Evolutionary conservation across 139 green algal genomes (phyloP).

Genomic region (Tetraselmis chui): DNA sequence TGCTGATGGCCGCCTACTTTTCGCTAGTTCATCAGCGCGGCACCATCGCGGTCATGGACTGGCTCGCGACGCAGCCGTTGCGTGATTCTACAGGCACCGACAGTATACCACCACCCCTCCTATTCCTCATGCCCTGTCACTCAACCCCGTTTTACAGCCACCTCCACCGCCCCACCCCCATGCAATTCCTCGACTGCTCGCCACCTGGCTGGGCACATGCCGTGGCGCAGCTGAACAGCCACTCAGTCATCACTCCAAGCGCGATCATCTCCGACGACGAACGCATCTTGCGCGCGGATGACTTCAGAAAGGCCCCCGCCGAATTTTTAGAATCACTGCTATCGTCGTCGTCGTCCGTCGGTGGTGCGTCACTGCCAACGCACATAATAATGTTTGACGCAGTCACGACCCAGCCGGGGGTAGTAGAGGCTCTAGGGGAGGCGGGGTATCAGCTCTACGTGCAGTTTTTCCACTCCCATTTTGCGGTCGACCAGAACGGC

Average conservation of each 20-base stretch:
- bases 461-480: neutral
- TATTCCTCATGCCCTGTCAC: conserved; percentile 56
- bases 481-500: neutral
- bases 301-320: neutral
- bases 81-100: neutral
- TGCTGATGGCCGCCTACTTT: conserved; percentile 29
- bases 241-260: neutral
- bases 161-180: conserved; percentile 26
- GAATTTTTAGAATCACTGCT: neutral
- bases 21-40: conserved; percentile 30
- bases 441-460: neutral
- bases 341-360: neutral
- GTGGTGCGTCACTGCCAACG: neutral
- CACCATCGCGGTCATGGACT: neutral
- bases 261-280: neutral
- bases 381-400: neutral
- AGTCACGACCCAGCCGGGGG: neutral
- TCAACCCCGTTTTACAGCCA: conserved; percentile 38
- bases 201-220: conserved; percentile 16
- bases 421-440: neutral
- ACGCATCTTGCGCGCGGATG: neutral
- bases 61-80: neutral
- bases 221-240: neutral
- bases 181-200: conserved; percentile 55
- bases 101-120: neutral